Evolutionary conservation across 1,139 yeast species (phyloP), one percentile per base, ranked within the genome.

Genomic region (Magnusiomyces paraingens): DNA sequence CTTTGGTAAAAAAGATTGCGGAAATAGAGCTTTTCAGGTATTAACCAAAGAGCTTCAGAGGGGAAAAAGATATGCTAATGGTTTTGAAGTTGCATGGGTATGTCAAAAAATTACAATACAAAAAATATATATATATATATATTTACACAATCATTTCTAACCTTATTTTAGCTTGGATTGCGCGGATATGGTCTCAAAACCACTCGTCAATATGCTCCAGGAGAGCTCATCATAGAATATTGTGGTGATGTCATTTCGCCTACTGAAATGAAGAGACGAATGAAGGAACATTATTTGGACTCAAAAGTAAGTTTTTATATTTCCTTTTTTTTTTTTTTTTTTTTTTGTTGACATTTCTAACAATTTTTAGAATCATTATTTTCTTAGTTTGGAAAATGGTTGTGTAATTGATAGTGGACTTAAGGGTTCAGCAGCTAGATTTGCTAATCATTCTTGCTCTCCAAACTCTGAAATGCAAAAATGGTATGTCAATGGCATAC

Each of bases 401-500:
- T 58, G 65, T 32, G 70, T 71, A 3, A 72, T 74, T 51, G 78
- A 74, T 58, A 66, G 72, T 18, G 73, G 74, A 11, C 61, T 59
- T 32, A 62, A 70, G 35, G 78, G 78, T 1, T 72, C 76, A 0
- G 71, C 69, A 2, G 77, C 78, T 0, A 60, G 76, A 47, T 74
- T 72, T 60, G 75, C 70, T 5, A 74, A 74, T 57, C 78, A 74
- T 55, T 73, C 77, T 1, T 74, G 78, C 61, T 60, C 64, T 47
- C 77, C 78, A 38, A 73, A 74, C 55, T 62, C 71, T 22, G 71
- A 67, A 50, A 72, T 74, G 70, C 75, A 74, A 59, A 72, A 72
- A 55, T 74, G 78, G 78, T 63, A 59, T 39, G 75, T 73, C 26
- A 62, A 70, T 48, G 71, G 69, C 1, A 63, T 65, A 22, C 77